Evolutionary conservation across 805 yeast genomes (phyloP), one percentile per base, ranked within the genome.

Genomic region (Saccharomycodes ludwigii): DNA sequence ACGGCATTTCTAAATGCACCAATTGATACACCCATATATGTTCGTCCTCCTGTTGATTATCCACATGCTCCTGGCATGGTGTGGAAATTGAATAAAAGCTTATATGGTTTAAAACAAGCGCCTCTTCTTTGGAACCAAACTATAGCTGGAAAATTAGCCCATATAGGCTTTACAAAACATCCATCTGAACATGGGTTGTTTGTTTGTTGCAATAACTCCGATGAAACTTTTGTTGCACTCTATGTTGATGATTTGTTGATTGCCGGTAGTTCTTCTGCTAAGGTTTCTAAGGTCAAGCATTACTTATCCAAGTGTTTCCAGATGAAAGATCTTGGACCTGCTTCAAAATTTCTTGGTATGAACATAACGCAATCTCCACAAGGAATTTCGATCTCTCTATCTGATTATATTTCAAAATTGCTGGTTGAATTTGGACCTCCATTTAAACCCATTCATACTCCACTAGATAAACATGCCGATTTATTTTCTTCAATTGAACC

Each of bases 91-190:
- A 15, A 25, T 13, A 32, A 33, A 19, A 40, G 33, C 4, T 33
- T 40, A 34, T 40, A 40, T 32, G 42, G 42, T 15, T 22, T 38
- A 4, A 38, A 38, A 27, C 43, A 40, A 18, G 30, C 38, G 3
- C 43, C 40, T 2, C 16, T 52, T 47, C 18, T 53, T 50, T 21
- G 47, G 55, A 34, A 46, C 46, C 39, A 51, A 43, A 38, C 46
- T 43, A 37, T 50, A 44, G 29, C 50, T 50, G 6, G 44, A 40
- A 28, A 44, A 47, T 38, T 47, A 40, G 12, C 41, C 44, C 6
- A 29, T 38, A 30, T 55, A 47, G 42, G 42, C 23, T 24, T 46
- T 43, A 22, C 2, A 4, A 30, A 30, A 4, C 33, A 34, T 17
- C 21, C 17, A 20, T 24, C 24, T 17, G 39, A 35, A 7, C 20